Evolutionary conservation across 225 moss, liverwort and hornwort genomes (phyloP), one percentile per base, ranked within the genome.

Genomic region (Straminergon stramineum): DNA sequence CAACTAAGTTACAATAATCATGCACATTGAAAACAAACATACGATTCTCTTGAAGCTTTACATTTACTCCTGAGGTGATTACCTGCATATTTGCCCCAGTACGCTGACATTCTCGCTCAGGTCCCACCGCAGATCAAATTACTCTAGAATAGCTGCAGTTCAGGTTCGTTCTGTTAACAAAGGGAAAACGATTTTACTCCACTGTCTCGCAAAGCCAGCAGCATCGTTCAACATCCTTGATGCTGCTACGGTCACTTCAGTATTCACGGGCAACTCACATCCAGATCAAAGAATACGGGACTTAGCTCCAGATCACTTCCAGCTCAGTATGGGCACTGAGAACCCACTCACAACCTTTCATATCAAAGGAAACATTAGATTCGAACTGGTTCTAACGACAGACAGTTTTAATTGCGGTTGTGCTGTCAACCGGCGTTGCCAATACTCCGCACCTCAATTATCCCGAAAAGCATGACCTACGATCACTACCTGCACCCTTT

Each of bases 31-130:
- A 86, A 73, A 74, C 86, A 81, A 86, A 53, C 81, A 78, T 58
- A 74, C 63, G 64, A 79, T 85, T 70, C 85, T 80, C 71, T 53
- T 79, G 60, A 81, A 85, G 62, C 41, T 80, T 39, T 27, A 28
- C 58, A 80, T 80, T 14, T 64, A 35, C 74, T 81, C 45, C 45
- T 80, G 51, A 77, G 68, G 67, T 77, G n/a, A 52, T 60, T 77
- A 90, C 90, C 90, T 83, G 90, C 90, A 61, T 90, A 90, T 67
- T 90, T 90, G 87, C 87, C 90, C 90, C 90, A 90, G 34, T 57
- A 87, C 61, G 90, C 87, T 90, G 90, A 90, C 90, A 90, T 90
- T 77, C 67, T 90, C 87, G 90, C 75, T 66, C 75, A 66, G 68
- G 86, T 87, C 75, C 75, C 83, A 68, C 75, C 32, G 39, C n/a